phyloP scores from a whole-genome alignment of 2,329 filamentous ascomycete species.

The Immersiporthe knoxdaviesiana region DNA sequence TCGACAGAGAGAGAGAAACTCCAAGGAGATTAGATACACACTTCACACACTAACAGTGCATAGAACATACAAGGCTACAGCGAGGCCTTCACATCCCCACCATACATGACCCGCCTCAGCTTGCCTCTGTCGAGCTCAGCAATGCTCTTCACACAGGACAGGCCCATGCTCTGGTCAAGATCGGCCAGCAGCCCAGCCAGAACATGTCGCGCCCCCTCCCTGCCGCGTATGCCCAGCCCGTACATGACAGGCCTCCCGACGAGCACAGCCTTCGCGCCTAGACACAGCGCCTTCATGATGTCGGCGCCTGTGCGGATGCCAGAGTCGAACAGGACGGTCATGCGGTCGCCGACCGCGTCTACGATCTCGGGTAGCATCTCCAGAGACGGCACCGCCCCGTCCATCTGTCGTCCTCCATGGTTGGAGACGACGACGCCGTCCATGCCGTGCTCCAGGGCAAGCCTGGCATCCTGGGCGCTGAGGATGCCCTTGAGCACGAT shows the following conservation, averaged over 20 bases:
- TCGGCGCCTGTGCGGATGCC: constrained; percentile 60
- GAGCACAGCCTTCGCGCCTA: constrained; percentile 60
- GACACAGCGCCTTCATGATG: constrained; percentile 59
- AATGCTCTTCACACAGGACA: constrained; percentile 53
- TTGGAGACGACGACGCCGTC: constrained; percentile 61
- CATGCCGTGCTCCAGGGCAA: constrained; percentile 48
- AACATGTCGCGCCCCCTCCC: constrained; percentile 56
- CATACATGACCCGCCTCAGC: constrained; percentile 40
- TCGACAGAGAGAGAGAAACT: too few species aligned
- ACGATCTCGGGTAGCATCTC: constrained; percentile 64
- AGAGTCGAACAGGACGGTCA: constrained; percentile 66
- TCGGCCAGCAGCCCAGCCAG: constrained; percentile 55
- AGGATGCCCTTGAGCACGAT: constrained; percentile 66
- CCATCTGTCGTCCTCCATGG: constrained; percentile 61
- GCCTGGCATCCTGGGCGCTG: constrained; percentile 51
- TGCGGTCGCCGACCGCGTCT: constrained; percentile 60
- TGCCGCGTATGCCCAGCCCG: constrained; percentile 58
- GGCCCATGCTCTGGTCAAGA: constrained; percentile 58
- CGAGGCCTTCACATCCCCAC: constrained; percentile 36
- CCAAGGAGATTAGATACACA: neutral
- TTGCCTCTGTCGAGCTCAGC: constrained; percentile 41
- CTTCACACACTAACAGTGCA: neutral
- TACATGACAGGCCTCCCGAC: constrained; percentile 63
- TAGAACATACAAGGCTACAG: constrained; percentile 12
- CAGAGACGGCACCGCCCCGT: constrained; percentile 57